These are phyloP conservation scores for Naganishia sp. DNA, from an alignment of 1,284 basidiomycete species.

Conservation along the genomic window DNA sequence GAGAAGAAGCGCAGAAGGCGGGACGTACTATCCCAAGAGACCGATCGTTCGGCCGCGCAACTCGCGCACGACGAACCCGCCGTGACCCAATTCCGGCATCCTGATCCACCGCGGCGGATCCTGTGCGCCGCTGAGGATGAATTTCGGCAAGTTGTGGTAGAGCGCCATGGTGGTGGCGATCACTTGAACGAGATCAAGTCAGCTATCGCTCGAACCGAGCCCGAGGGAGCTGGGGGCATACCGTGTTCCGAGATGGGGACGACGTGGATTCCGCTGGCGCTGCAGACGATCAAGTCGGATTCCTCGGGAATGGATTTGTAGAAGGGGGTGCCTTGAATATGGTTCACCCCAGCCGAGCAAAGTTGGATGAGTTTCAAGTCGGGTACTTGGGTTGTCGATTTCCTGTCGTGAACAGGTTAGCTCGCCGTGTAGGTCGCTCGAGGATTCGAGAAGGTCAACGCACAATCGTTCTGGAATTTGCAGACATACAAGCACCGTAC, in stretches of 20 bases:
- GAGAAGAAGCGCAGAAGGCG: too few relatives aligned
- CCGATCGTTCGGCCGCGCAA: constrained; percentile 38
- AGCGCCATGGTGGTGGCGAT: constrained; percentile 32
- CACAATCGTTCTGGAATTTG: constrained; percentile 27
- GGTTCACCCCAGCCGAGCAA: constrained; percentile 31
- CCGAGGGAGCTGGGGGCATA: not conserved
- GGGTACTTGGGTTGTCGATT: constrained; percentile 29
- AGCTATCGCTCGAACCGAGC: not conserved
- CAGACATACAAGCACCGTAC: constrained; percentile 22
- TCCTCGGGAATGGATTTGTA: constrained; percentile 28
- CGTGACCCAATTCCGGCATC: constrained; percentile 17
- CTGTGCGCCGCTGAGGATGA: constrained; percentile 28
- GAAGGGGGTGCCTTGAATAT: constrained; percentile 25
- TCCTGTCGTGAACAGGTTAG: constrained; percentile 13
- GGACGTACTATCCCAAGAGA: constrained; percentile 36
- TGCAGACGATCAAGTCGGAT: constrained; percentile 28
- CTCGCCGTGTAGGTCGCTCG: not conserved
- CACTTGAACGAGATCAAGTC: constrained; percentile 9
- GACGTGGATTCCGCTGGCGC: constrained; percentile 35
- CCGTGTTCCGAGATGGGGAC: constrained; percentile 36
- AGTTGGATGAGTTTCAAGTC: constrained; percentile 35
- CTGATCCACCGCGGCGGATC: constrained; percentile 14
- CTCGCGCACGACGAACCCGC: constrained; percentile 32
- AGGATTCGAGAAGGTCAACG: not conserved
- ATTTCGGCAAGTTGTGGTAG: constrained; percentile 33